Conservation (phyloP, 495 filamentous ascomycete species). For the Poronia punctata region DNA sequence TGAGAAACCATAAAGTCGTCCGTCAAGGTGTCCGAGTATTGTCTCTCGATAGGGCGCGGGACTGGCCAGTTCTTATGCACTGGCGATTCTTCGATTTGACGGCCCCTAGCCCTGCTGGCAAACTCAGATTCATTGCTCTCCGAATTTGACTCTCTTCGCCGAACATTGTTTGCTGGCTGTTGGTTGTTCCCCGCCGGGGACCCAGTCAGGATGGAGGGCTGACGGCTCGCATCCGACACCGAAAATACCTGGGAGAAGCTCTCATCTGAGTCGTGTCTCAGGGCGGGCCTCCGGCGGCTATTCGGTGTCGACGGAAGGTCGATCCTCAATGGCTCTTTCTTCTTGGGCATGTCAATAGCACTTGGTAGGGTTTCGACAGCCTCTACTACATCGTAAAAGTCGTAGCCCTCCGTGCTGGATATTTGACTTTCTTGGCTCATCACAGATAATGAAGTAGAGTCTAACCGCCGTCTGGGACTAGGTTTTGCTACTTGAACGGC, state of each 20-base stretch:
- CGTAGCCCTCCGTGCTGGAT: conserved; percentile 48
- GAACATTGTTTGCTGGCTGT: conserved; percentile 14
- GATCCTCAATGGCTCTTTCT: conserved; percentile 20
- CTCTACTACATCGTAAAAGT: conserved; percentile 51
- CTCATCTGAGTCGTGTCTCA: conserved; percentile 68
- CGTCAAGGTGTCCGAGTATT: conserved; percentile 30
- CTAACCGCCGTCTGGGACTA: conserved; percentile 29
- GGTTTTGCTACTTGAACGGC: conserved; percentile 23
- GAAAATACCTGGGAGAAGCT: conserved; percentile 73
- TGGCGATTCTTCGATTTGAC: conserved; percentile 25
- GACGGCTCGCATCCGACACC: conserved; percentile 58
- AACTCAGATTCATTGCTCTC: conserved; percentile 25
- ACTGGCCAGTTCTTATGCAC: conserved; percentile 13
- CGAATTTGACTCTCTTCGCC: conserved; percentile 10
- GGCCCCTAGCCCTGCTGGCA: conserved; percentile 31
- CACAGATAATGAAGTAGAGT: conserved; percentile 39
- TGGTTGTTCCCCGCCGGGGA: conserved; percentile 25
- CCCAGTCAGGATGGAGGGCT: conserved; percentile 30
- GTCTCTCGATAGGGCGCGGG: conserved; percentile 19
- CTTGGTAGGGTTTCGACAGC: conserved; percentile 36
- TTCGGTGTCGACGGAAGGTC: conserved; percentile 26
- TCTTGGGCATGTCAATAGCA: conserved; percentile 34
- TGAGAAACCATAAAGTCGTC: conserved; percentile 41
- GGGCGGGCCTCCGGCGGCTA: conserved; percentile 31
- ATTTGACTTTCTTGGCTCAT: conserved; percentile 33